Evolutionary conservation across 2,329 filamentous ascomycete species (phyloP).

Genomic region (Rutstroemia sp.): DNA sequence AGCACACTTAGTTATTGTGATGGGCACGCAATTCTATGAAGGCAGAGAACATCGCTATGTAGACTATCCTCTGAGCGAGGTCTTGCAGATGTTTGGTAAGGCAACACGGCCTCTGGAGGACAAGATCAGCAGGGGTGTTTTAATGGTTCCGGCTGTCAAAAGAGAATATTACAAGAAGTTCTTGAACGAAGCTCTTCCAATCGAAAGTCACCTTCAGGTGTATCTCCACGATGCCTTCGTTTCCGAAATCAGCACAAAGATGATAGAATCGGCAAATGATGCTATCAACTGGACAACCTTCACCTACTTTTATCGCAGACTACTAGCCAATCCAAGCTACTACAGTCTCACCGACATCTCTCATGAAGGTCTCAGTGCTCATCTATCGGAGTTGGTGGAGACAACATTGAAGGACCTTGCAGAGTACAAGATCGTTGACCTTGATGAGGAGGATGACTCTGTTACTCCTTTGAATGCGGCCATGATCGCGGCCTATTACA

Average conservation of each 20-base stretch:
- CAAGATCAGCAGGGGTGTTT: conserved; percentile 77
- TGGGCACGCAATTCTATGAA: conserved; percentile 97
- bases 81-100: conserved; percentile 97
- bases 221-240: conserved; percentile 96
- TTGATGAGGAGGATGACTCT: conserved; percentile 88
- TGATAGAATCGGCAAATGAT: conserved; percentile 90
- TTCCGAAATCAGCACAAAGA: conserved; percentile 92
- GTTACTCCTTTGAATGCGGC: conserved; percentile 88
- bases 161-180: conserved; percentile 99
- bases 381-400: conserved; percentile 91
- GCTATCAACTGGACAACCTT: conserved; percentile 98
- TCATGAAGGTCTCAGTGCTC: conserved; percentile 87
- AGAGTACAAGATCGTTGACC: conserved; percentile 91
- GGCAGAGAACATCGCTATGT: conserved; percentile 95
- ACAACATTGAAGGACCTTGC: conserved; percentile 82
- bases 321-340: conserved; percentile 93
- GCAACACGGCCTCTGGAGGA: conserved; percentile 73
- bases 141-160: conserved; percentile 93
- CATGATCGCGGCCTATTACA: conserved; percentile 98
- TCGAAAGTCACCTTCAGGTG: conserved; percentile 87
- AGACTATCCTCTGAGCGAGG: conserved; percentile 89
- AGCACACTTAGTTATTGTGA: conserved; percentile 87
- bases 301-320: conserved; percentile 93
- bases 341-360: conserved; percentile 85
- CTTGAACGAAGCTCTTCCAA: conserved; percentile 87